Conservation (phyloP, 2,329 filamentous ascomycete species). For the Aspergillus chevalieri region DNA sequence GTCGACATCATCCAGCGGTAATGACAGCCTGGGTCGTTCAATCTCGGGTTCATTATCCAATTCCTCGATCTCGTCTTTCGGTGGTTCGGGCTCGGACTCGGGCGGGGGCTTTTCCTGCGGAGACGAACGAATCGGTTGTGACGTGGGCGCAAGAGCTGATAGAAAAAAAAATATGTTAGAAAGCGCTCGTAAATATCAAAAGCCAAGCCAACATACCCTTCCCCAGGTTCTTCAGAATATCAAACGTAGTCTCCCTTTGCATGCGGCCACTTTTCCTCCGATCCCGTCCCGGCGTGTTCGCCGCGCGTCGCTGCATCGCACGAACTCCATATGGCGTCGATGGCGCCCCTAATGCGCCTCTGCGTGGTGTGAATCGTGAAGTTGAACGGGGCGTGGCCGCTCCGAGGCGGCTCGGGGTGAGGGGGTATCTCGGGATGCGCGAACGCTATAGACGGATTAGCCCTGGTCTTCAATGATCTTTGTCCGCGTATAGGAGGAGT, state of each 20-base stretch:
- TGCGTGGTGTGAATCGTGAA: conserved; percentile 30
- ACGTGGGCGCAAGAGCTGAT: conserved; percentile 46
- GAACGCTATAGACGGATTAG: conserved; percentile 20
- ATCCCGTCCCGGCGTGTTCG: conserved; percentile 46
- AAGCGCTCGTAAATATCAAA: background rate
- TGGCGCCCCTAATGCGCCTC: conserved; percentile 33
- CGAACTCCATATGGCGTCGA: conserved; percentile 52
- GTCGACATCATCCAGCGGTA: conserved; percentile 43
- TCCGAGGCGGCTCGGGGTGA: conserved; percentile 31
- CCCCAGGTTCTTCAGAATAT: conserved; percentile 48
- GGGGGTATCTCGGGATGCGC: conserved; percentile 28
- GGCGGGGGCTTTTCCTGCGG: conserved; percentile 31
- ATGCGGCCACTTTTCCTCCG: conserved; percentile 45
- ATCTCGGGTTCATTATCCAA: conserved; percentile 44
- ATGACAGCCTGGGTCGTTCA: conserved; percentile 35
- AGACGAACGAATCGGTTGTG: conserved; percentile 42
- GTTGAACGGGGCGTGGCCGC: conserved; percentile 27
- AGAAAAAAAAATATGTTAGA: background rate
- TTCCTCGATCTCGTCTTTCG: conserved; percentile 38
- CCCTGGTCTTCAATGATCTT: background rate
- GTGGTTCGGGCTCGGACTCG: conserved; percentile 10
- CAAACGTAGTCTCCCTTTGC: conserved; percentile 51
- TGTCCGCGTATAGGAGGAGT: background rate
- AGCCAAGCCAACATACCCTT: conserved; percentile 33
- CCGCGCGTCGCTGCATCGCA: conserved; percentile 49